Conservation (phyloP, 2,329 filamentous ascomycete genomes). For the Beauveria asiatica region DNA sequence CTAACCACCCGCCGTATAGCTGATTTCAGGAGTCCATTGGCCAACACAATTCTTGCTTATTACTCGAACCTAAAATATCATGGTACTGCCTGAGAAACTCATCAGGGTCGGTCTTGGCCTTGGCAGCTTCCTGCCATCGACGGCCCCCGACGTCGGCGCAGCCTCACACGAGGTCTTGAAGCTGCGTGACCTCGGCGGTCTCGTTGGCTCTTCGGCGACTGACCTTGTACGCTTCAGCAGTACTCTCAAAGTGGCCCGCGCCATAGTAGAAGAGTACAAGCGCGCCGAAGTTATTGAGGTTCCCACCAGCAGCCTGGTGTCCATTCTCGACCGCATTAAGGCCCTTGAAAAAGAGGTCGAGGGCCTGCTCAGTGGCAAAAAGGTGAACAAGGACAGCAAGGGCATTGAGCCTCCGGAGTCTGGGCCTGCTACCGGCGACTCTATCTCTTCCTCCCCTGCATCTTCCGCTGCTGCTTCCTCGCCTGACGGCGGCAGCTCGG, state of each 20-base stretch:
- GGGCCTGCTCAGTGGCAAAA: conserved; percentile 16
- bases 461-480: background rate
- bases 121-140: background rate
- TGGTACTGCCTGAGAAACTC: conserved; percentile 15
- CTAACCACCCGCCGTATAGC: too few relatives aligned
- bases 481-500: background rate
- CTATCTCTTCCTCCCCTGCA: background rate
- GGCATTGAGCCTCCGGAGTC: background rate
- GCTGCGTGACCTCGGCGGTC: background rate
- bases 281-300: conserved; percentile 19
- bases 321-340: conserved; percentile 22
- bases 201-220: conserved; percentile 12
- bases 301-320: conserved; percentile 16
- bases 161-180: background rate
- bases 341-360: conserved; percentile 21
- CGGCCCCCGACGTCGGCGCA: background rate
- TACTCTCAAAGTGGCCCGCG: conserved; percentile 14
- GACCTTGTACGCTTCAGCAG: conserved; percentile 13
- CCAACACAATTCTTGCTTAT: background rate
- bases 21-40: background rate
- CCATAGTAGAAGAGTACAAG: conserved; percentile 20
- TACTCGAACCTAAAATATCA: conserved; percentile 13
- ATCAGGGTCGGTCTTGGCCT: conserved; percentile 13
- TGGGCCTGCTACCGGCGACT: background rate
- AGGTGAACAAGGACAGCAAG: background rate